Percentiles rank a stretch among this genome's conserved stretches.
Conservation (phyloP, 768 basidiomycete species). For the Amanita molliuscula region DNA sequence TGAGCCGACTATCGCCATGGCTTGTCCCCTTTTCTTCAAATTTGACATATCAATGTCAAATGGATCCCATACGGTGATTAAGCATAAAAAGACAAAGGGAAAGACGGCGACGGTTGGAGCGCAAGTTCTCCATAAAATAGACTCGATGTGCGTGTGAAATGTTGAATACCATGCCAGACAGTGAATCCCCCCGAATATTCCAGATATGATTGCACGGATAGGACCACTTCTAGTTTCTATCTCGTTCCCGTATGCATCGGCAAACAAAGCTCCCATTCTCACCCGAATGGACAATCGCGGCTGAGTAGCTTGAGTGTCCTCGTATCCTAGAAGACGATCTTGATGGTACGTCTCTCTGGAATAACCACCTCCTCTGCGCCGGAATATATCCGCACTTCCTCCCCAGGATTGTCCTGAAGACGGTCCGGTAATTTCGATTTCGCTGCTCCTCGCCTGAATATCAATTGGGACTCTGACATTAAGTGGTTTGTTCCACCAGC, state of each 20-base stretch:
- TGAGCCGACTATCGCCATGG: too few relatives aligned
- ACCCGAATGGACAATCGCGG: too few relatives aligned
- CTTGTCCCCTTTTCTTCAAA: too few relatives aligned
- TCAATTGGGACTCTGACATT: constrained; percentile 13
- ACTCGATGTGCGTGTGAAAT: constrained; percentile 14
- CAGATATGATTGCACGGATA: constrained; percentile 2
- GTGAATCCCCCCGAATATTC: constrained; percentile 17
- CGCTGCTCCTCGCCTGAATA: neutral
- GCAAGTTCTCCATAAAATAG: constrained; percentile 16
- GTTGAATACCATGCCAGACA: constrained; percentile 18
- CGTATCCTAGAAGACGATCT: neutral
- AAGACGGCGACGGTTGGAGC: constrained; percentile 11
- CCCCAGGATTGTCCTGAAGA: neutral
- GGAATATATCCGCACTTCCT: neutral
- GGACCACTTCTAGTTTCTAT: neutral
- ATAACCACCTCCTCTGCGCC: neutral
- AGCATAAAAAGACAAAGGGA: neutral
- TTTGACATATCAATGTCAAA: neutral
- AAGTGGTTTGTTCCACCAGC: constrained; percentile 27
- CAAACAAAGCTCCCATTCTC: too few relatives aligned
- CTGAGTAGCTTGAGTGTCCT: too few relatives aligned
- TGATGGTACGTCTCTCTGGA: neutral
- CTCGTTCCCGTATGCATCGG: neutral
- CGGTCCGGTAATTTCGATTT: too few relatives aligned
- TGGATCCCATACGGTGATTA: neutral